phyloP scores from a whole-genome alignment of 164 flowering plant species.

The Malania oleifera region DNA sequence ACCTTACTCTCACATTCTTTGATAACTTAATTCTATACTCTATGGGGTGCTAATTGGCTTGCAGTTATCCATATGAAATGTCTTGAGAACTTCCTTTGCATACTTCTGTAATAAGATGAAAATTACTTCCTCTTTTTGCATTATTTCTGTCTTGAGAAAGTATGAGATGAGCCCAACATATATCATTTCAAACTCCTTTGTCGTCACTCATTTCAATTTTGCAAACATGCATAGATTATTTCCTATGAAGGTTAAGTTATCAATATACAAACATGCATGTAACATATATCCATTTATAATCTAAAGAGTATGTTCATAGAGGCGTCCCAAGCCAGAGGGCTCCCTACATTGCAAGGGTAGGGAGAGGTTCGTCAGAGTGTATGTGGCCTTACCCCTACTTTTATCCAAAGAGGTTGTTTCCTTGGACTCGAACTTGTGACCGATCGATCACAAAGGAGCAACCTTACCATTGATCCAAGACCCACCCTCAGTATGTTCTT shows the following conservation, averaged over 20 bases:
- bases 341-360: too few relatives aligned
- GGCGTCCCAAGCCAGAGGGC: too few relatives aligned
- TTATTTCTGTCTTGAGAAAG: background rate
- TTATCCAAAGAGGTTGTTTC: too few relatives aligned
- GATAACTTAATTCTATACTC: too few relatives aligned
- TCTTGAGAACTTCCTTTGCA: background rate
- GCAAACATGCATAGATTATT: background rate
- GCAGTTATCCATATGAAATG: background rate
- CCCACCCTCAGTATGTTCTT: too few relatives aligned
- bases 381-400: too few relatives aligned
- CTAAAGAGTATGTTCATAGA: background rate
- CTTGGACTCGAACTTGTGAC: too few relatives aligned
- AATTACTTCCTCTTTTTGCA: background rate
- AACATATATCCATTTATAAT: too few relatives aligned
- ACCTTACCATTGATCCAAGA: too few relatives aligned
- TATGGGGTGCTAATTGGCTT: background rate
- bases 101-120: background rate
- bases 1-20: background rate
- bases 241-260: slow-evolving; percentile 1
- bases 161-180: background rate
- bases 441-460: too few relatives aligned
- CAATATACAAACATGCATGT: background rate
- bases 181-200: background rate
- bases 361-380: too few relatives aligned
- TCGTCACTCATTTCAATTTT: too few relatives aligned